Conservation (phyloP, 1,139 yeast genomes). For the Zygotorulaspora mrakii region DNA sequence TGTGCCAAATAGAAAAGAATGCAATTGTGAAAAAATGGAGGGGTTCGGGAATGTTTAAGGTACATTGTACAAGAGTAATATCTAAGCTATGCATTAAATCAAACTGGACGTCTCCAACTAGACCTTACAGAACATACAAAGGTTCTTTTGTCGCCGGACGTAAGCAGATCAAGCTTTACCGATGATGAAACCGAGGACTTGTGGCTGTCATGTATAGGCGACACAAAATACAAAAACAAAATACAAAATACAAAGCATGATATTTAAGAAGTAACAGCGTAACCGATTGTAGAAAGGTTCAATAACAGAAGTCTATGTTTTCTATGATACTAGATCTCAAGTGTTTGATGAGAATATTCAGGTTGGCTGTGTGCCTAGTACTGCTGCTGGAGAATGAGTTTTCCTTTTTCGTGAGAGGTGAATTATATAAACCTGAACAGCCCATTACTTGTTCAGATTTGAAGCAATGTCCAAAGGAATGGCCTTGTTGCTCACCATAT, state of each 20-base stretch:
- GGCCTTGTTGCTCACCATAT: slow-evolving; percentile 80
- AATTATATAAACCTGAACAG: slow-evolving; percentile 23
- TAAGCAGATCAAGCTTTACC: too few relatives aligned
- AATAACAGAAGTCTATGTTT: neutral
- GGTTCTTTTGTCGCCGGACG: too few relatives aligned
- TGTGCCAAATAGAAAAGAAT: too few relatives aligned
- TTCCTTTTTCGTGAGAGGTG: slow-evolving; percentile 10
- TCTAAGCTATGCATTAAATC: too few relatives aligned
- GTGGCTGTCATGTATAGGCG: neutral
- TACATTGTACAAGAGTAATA: too few relatives aligned
- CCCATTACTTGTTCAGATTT: slow-evolving; percentile 47
- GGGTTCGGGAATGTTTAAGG: too few relatives aligned
- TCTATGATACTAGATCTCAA: neutral
- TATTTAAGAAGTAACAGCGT: too few relatives aligned
- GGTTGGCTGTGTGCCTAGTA: neutral
- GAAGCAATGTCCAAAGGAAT: slow-evolving; percentile 59
- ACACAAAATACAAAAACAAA: neutral
- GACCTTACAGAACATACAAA: too few relatives aligned
- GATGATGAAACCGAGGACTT: too few relatives aligned
- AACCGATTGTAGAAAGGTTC: neutral
- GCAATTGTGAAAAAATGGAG: too few relatives aligned
- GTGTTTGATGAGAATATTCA: neutral
- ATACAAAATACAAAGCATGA: too few relatives aligned
- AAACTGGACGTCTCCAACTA: too few relatives aligned
- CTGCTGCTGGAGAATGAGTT: neutral